Evolutionary conservation across 2,329 filamentous ascomycete species (phyloP).

Genomic region (Alternaria metachromatica): DNA sequence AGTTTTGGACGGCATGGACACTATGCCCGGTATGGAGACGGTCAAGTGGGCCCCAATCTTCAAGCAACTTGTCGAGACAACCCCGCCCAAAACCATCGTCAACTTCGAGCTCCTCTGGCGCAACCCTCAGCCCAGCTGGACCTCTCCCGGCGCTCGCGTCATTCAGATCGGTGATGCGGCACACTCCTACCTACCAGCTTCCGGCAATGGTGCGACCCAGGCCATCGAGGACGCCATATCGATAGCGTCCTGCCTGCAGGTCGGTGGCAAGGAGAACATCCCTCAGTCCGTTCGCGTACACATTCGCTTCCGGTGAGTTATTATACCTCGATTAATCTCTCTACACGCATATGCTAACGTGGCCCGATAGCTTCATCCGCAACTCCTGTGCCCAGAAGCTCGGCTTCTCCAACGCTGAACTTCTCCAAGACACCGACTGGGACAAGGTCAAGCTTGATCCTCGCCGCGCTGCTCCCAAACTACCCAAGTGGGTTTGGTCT

Average conservation of each 20-base stretch:
- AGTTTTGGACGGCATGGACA: constrained; percentile 55
- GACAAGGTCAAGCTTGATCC: constrained; percentile 56
- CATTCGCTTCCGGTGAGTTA: constrained; percentile 50
- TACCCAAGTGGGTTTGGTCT: constrained; percentile 56
- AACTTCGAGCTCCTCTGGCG: constrained; percentile 59
- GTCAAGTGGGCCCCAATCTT: constrained; percentile 55
- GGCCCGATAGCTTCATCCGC: constrained; percentile 50
- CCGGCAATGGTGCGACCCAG: constrained; percentile 56
- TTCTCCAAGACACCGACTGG: constrained; percentile 58
- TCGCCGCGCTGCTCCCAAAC: constrained; percentile 52
- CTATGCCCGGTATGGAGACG: constrained; percentile 51
- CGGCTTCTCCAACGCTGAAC: constrained; percentile 56
- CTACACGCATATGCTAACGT: not conserved
- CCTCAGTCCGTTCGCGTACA: constrained; percentile 50
- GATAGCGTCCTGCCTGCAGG: constrained; percentile 55
- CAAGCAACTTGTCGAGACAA: constrained; percentile 53
- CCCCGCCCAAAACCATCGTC: constrained; percentile 56
- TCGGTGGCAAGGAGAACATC: constrained; percentile 51
- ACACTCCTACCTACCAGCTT: constrained; percentile 55
- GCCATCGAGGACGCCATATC: constrained; percentile 57
- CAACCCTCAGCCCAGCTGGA: constrained; percentile 55
- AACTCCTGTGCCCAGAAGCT: constrained; percentile 59
- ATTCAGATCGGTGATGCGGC: constrained; percentile 56
- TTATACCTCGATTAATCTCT: not conserved
- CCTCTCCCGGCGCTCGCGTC: constrained; percentile 51